Evolutionary conservation across 106 monocot species (phyloP), one percentile per base, ranked within the genome.

Genomic region (Vanilla planifolia): DNA sequence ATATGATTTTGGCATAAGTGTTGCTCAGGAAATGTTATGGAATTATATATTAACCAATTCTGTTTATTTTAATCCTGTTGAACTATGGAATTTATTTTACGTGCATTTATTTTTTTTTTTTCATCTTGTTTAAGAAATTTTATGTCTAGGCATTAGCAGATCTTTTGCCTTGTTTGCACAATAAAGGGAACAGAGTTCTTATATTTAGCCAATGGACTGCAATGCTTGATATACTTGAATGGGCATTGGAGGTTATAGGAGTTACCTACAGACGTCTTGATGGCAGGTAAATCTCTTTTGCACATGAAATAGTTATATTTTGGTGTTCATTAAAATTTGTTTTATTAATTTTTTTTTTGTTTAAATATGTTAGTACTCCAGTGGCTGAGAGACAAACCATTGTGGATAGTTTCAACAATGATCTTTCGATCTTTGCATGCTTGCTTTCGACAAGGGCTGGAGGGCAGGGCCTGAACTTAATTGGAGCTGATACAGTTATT

Each of bases 171-270:
- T 63, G 27, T 46, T 68, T 92, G 60, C 61, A 53, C 67, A 80
- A 37, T 44, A 60, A 42, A 25, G 96, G 96, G 16, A 86, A 91
- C 50, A 77, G 91, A 83, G 91, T 84, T 60, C 74, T 98, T 13
- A 98, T 98, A 62, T 98, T 98, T 61, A 98, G 96, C 59, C 96
- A 98, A 59, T 98, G 96, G 96, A 98, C 96, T 10, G 66, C 80
- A 37, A 92, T 98, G 88, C 92, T 98, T 65, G 88, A 98, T 77
- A 91, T 91, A 82, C 74, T 98, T 41, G 92, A 98, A 70, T 98
- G 92, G 92, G 70, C 87, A 55, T 61, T 98, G 67, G 98, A 98
- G 61, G 79, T 88, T 3, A 77, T 92, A 52, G 98, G 92, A 46
- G 80, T 92, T 63, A 85, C 76, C 11, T 98, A 85, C 62, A 88